These are phyloP conservation scores for Sporothrix pallida DNA, from an alignment of 2,329 filamentous ascomycete genomes.

Conservation along the genomic window DNA sequence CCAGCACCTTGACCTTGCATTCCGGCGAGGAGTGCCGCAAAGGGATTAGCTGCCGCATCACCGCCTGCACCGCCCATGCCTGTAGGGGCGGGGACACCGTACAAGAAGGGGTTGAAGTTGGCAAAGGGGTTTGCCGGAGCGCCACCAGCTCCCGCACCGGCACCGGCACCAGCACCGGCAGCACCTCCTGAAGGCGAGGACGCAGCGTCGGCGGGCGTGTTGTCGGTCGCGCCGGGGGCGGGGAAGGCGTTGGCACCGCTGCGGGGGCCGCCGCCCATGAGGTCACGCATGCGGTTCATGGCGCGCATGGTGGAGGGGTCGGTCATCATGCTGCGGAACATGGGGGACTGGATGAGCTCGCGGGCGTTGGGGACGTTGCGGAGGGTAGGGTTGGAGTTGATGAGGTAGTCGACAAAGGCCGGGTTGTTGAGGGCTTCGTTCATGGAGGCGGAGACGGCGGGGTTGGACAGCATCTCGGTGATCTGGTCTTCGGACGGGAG, in stretches of 20 bases:
- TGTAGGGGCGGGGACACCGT: constrained; percentile 22
- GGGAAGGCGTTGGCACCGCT: constrained; percentile 66
- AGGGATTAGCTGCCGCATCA: constrained; percentile 45
- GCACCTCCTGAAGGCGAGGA: constrained; percentile 42
- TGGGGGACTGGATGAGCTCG: constrained; percentile 84
- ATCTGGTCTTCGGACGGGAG: constrained; percentile 83
- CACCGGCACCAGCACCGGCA: constrained; percentile 15
- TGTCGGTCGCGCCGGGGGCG: constrained; percentile 89
- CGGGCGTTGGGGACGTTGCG: constrained; percentile 76
- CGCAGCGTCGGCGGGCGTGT: constrained; percentile 64
- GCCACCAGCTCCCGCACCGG: constrained; percentile 15
- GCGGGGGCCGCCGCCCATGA: constrained; percentile 60
- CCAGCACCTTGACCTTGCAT: neutral
- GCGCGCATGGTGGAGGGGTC: constrained; percentile 84
- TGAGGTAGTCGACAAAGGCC: constrained; percentile 92
- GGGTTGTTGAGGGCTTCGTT: constrained; percentile 96
- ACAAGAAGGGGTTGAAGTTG: constrained; percentile 35
- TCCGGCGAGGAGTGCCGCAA: constrained; percentile 40
- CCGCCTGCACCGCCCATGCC: constrained; percentile 28
- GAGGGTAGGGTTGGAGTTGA: constrained; percentile 85
- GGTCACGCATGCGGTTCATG: constrained; percentile 81
- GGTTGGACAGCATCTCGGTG: constrained; percentile 84
- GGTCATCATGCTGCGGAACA: constrained; percentile 91
- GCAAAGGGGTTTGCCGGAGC: constrained; percentile 35
- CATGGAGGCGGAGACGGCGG: constrained; percentile 83